Base-by-base conservation (phyloP, 2,329 filamentous ascomycete genomes). In the Penicillium vulpinum region DNA sequence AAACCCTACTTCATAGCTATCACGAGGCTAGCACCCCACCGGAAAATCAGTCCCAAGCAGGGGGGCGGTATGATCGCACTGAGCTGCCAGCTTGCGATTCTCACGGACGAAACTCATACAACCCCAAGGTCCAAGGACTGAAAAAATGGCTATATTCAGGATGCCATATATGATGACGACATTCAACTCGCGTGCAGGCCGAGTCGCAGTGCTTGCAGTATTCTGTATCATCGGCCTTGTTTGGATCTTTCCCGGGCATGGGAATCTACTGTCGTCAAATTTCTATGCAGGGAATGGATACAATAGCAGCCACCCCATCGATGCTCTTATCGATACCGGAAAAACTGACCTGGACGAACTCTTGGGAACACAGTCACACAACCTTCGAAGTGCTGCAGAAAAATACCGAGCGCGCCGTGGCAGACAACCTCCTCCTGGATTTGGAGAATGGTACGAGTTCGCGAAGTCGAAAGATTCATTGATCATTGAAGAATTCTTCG, bases 401-500 rank as follows among this genome's bases (percentile, higher is more conserved):
- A 72, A 73, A 33, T 83, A 83, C 56, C 70, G 79, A 10, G 44
- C 65, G 18, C 70, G 76, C 18, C 67, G 78, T 55, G 79, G 80
- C 1, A 71, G 81, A 33, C 78, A 81, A 59, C 80, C 81, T 15
- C 81, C 81, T 8, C 81, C 81, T 1, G 70, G 73, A 2, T 83
- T 83, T 61, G 78, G 80, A 44, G 57, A 66, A 36, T 83, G 81
- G 81, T 78, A 73, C 59, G 58, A 72, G 5, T 81, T 74, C 62
- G 80, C 81, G 8, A 64, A 71, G 31, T 68, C 71, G 11, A 66
- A 77, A 44, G 67, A 76, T 49, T 74, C 77, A 1, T 36, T 81
- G 29, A 70, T 82, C 1, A 68, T 82, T 5, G 80, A 82, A 62
- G 76, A 80, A 7, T 78, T 81, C 59, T 82, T 80, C 61, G 80